Percentiles rank a stretch among this genome's conserved stretches.
Conservation (phyloP, 2,329 filamentous ascomycete genomes). For the Xylariaceae sp. region DNA sequence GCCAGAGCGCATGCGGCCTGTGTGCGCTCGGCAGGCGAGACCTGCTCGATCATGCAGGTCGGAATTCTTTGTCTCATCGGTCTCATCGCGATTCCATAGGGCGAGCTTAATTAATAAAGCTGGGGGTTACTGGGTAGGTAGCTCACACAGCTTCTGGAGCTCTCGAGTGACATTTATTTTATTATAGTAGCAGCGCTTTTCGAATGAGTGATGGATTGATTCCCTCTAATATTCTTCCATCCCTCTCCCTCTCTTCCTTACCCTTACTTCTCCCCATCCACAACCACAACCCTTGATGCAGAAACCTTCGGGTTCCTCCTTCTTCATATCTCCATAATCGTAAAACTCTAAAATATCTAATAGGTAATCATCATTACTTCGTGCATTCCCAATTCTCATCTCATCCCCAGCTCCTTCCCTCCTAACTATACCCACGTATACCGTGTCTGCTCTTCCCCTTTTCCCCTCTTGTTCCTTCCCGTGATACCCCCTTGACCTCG, state of each 20-base stretch:
- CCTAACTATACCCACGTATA: slow-evolving; percentile 17
- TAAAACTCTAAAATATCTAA: slow-evolving; percentile 1
- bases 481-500: slow-evolving; percentile 17
- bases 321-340: not conserved
- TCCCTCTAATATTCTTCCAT: not conserved
- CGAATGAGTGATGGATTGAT: not conserved
- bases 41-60: not conserved
- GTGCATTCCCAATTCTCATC: not conserved
- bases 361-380: slow-evolving; percentile 2
- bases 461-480: slow-evolving; percentile 9
- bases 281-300: not conserved
- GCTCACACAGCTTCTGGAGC: too few relatives aligned
- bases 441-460: not conserved
- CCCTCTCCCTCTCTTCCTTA: not conserved
- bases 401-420: not conserved
- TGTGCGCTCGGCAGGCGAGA: not conserved
- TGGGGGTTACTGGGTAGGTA: too few relatives aligned
- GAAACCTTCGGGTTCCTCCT: not conserved
- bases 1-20: not conserved
- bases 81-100: too few relatives aligned
- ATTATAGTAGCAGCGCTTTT: too few relatives aligned
- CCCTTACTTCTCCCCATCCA: slow-evolving; percentile 1
- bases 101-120: too few relatives aligned
- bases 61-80: not conserved
- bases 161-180: too few relatives aligned